Base-by-base conservation (phyloP, 495 filamentous ascomycete genomes). In the Neurospora sp. region DNA sequence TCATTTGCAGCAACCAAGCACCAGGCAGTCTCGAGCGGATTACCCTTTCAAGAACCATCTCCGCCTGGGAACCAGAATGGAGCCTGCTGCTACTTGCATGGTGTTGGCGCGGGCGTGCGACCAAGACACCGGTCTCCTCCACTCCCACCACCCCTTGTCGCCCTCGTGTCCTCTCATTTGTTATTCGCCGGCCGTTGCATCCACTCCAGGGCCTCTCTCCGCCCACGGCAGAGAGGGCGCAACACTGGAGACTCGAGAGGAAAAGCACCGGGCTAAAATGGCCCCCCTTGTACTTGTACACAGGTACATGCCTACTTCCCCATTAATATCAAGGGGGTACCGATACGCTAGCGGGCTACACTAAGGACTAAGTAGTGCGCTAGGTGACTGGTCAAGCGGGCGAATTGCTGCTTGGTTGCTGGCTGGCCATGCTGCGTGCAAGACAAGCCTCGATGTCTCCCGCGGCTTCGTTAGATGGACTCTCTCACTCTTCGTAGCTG, bases 281-380 rank as follows among this genome's bases (percentile, higher is more conserved):
- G 27, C 53, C 53, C 72, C 69, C 40, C 48, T 69, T 72, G 78
- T 79, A 79, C 77, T 74, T 75, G 78, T 76, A 79, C 75, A 61
- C 53, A 61, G 16, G 53, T 35, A 65, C 53, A 65, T 31, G 12
- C 5, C 53, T 65, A 65, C 5, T 27, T 65, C 53, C 53, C 53
- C 53, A 35, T 65, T 71, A 69, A 53, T 72, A 45, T 39, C 65
- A 74, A 40, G 61, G 61, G 65, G 74, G 59, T 48, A 20, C 38
- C 22, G 61, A 44, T 59, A 71, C 48, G 42, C 53, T 65, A 65
- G 53, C 27, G 53, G 53, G 27, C 53, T 65, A 40, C 69, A 71
- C 42, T 71, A 73, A 77, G 44, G 72, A 76, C 72, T 74, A 75
- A 73, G 45, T 72, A 53, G 72, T 41, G 20, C 72, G 59, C 69